Evolutionary conservation across 805 yeast genomes (phyloP).

Genomic region (Starmerella scarabaei): DNA sequence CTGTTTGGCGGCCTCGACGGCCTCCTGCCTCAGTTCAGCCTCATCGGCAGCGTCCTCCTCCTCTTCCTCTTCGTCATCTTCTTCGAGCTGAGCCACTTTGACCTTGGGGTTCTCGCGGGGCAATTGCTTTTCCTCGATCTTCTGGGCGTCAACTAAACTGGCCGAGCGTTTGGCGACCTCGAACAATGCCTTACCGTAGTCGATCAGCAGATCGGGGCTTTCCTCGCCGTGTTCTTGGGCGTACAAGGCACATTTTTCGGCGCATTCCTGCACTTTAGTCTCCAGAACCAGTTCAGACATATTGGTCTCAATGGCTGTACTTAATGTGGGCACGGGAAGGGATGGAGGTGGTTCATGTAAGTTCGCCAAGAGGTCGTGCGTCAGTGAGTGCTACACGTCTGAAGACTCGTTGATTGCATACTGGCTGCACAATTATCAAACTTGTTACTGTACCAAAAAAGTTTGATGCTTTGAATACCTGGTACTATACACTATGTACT

Average conservation of each 20-base stretch:
- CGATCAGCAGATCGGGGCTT: constrained; percentile 53
- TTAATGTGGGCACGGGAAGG: no score
- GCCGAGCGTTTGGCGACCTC: constrained; percentile 62
- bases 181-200: constrained; percentile 72
- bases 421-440: no score
- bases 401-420: no score
- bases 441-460: no score
- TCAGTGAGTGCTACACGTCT: no score
- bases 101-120: constrained; percentile 17
- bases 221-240: constrained; percentile 47
- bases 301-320: no score
- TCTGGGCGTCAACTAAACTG: constrained; percentile 56
- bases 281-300: constrained; percentile 11
- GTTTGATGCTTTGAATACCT: no score
- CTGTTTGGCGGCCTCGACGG: constrained; percentile 21
- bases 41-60: constrained; percentile 30
- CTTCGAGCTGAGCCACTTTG: constrained; percentile 20
- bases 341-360: no score
- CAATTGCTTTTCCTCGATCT: constrained; percentile 19
- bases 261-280: constrained; percentile 9
- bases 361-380: no score
- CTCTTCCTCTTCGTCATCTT: constrained; percentile 25
- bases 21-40: constrained; percentile 26
- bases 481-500: no score
- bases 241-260: constrained; percentile 36